Evolutionary conservation across 768 basidiomycete species (phyloP).

Genomic region (Mycena vitilis): DNA sequence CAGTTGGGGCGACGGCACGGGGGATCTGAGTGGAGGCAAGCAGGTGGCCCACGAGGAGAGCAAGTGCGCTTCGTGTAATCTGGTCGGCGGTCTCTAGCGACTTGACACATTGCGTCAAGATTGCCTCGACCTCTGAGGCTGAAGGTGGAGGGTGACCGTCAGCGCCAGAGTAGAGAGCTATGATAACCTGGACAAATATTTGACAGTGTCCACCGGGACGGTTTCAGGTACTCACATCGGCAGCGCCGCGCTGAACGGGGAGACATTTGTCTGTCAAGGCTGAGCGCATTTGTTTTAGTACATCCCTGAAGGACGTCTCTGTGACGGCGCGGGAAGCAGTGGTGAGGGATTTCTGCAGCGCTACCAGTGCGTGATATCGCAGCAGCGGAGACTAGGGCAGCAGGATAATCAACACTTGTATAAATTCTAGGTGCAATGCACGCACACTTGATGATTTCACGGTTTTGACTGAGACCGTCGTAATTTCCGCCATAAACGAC

Average conservation of each 20-base stretch:
- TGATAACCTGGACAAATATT: conserved; percentile 50
- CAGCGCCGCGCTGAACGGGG: conserved; percentile 85
- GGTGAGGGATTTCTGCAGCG: conserved; percentile 82
- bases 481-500: conserved; percentile 93
- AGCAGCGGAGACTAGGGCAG: conserved; percentile 76
- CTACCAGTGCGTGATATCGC: conserved; percentile 81
- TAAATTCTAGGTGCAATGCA: conserved; percentile 18
- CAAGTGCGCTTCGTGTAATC: conserved; percentile 55
- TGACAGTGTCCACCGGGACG: conserved; percentile 32
- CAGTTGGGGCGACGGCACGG: conserved; percentile 57
- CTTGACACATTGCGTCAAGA: conserved; percentile 74
- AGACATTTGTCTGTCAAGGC: conserved; percentile 85
- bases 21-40: conserved; percentile 87
- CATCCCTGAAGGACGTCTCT: conserved; percentile 82
- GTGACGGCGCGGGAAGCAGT: conserved; percentile 88
- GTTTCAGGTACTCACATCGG: conserved; percentile 65
- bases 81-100: conserved; percentile 69
- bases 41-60: conserved; percentile 85
- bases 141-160: conserved; percentile 65
- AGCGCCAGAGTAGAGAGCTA: conserved; percentile 66
- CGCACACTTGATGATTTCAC: conserved; percentile 80
- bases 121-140: conserved; percentile 79
- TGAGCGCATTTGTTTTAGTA: conserved; percentile 83
- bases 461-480: conserved; percentile 67
- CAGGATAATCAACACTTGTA: conserved; percentile 11